Evolutionary conservation across 1,284 basidiomycete genomes (phyloP).

Genomic region (Schizophyllum commune): DNA sequence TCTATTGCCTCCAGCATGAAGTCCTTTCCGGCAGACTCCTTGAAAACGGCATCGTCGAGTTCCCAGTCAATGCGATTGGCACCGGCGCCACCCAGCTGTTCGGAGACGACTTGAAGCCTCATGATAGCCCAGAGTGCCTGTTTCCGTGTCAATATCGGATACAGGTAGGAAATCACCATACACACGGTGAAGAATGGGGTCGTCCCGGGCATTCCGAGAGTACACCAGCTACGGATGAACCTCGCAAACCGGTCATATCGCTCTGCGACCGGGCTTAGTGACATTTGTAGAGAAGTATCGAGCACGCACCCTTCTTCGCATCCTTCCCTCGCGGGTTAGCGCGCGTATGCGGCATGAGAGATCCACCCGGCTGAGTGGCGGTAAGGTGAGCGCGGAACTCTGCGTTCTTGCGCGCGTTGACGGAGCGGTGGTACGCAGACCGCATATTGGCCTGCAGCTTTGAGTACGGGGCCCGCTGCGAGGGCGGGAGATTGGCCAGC

Average conservation of each 20-base stretch:
- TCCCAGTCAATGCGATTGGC: slow-evolving; percentile 64
- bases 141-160: neutral
- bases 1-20: slow-evolving; percentile 80
- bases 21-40: slow-evolving; percentile 76
- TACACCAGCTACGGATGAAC: slow-evolving; percentile 71
- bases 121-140: slow-evolving; percentile 59
- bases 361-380: slow-evolving; percentile 65
- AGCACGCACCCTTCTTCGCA: slow-evolving; percentile 48
- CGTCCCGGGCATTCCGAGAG: slow-evolving; percentile 72
- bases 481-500: slow-evolving; percentile 63
- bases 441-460: slow-evolving; percentile 71
- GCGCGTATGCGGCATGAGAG: slow-evolving; percentile 60
- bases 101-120: slow-evolving; percentile 64
- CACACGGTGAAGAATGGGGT: slow-evolving; percentile 65
- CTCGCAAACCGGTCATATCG: slow-evolving; percentile 61
- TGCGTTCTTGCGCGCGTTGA: slow-evolving; percentile 59
- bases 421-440: slow-evolving; percentile 65
- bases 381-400: slow-evolving; percentile 72
- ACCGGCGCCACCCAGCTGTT: slow-evolving; percentile 67
- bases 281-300: neutral
- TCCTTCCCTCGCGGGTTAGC: slow-evolving; percentile 48
- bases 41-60: slow-evolving; percentile 77
- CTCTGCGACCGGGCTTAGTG: slow-evolving; percentile 29
- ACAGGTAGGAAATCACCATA: slow-evolving; percentile 2
- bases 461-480: slow-evolving; percentile 69